Evolutionary conservation across 257 asterid species (phyloP).

Genomic region (Perilla frutescens): DNA sequence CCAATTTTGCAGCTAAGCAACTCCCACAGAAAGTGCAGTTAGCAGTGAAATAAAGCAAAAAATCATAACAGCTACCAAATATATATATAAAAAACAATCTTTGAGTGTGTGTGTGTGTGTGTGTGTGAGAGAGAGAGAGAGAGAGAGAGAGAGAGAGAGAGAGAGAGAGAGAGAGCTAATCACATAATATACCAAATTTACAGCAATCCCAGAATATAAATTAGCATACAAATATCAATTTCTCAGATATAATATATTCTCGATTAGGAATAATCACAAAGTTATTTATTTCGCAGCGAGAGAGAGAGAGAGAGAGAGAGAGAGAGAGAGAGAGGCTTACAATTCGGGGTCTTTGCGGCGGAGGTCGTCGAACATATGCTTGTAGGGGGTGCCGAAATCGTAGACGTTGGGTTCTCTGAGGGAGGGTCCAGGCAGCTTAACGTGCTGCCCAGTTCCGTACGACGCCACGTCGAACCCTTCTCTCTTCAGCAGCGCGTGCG

Average conservation of each 20-base stretch:
- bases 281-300: too few species aligned
- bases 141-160: too few species aligned
- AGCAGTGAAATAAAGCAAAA: not conserved
- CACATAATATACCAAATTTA: not conserved
- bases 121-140: too few species aligned
- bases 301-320: too few species aligned
- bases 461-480: constrained; percentile 94
- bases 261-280: not conserved
- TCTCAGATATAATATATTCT: too few species aligned
- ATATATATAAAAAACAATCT: not conserved
- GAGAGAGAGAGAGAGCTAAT: not conserved
- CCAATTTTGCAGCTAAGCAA: not conserved
- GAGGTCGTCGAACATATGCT: constrained; percentile 94
- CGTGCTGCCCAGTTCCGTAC: constrained; percentile 98
- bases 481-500: constrained; percentile 80
- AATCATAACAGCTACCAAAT: too few species aligned
- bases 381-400: constrained; percentile 96
- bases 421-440: constrained; percentile 99
- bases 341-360: constrained; percentile 95
- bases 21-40: not conserved
- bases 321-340: too few species aligned
- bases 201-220: not conserved
- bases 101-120: not conserved
- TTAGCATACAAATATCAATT: not conserved
- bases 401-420: constrained; percentile 96